Conservation (phyloP, 1,139 yeast species). For the Hyphopichia pseudoburtonii region DNA sequence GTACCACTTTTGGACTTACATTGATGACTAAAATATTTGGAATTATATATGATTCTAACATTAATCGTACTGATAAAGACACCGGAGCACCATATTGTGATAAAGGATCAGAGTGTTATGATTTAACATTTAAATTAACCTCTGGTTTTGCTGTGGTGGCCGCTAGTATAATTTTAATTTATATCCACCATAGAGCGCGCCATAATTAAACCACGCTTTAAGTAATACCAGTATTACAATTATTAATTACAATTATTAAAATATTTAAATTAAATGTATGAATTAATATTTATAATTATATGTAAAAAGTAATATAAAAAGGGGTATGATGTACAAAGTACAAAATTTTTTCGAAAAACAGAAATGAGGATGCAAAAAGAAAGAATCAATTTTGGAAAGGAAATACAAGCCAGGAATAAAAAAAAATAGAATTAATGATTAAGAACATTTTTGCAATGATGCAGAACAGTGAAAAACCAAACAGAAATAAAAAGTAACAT, state of each 20-base stretch:
- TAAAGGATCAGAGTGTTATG: slow-evolving; percentile 41
- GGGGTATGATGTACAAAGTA: neutral
- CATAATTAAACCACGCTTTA: neutral
- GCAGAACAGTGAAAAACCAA: neutral
- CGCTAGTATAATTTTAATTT: slow-evolving; percentile 20
- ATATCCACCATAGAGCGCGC: slow-evolving; percentile 16
- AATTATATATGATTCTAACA: slow-evolving; percentile 34
- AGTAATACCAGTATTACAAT: no score
- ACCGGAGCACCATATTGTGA: slow-evolving; percentile 28
- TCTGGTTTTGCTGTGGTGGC: slow-evolving; percentile 26
- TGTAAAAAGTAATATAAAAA: neutral
- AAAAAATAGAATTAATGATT: no score
- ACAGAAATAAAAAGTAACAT: neutral
- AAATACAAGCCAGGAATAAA: no score
- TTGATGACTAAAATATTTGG: slow-evolving; percentile 44
- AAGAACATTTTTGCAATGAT: no score
- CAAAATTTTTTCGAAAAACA: neutral
- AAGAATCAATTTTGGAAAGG: no score
- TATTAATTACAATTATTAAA: no score
- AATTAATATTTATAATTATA: no score
- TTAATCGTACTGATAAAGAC: slow-evolving; percentile 24
- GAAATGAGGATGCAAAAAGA: neutral
- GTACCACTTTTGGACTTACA: slow-evolving; percentile 42
- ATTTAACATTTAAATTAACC: slow-evolving; percentile 36
- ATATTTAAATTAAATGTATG: no score